Conservation (phyloP, 192 early-diverging fungal species). For the Lobosporangium transversale region DNA sequence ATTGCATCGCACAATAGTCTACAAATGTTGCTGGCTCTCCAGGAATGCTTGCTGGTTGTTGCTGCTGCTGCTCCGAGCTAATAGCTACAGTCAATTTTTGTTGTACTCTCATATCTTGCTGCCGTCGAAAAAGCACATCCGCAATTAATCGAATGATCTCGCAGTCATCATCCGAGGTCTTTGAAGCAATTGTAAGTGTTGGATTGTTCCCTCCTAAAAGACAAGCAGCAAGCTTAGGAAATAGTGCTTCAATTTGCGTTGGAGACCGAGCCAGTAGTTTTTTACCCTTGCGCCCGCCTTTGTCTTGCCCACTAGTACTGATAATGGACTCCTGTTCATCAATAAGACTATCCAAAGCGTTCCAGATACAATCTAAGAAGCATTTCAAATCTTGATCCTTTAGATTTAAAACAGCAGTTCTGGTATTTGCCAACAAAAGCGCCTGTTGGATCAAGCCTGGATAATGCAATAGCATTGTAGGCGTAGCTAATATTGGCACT, state of each 20-base stretch:
- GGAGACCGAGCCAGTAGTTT: background rate
- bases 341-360: constrained; percentile 19
- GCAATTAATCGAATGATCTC: constrained; percentile 31
- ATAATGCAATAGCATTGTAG: constrained; percentile 12
- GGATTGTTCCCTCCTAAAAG: constrained; percentile 23
- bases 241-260: constrained; percentile 1
- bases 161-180: constrained; percentile 42
- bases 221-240: constrained; percentile 17
- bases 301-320: background rate
- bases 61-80: too few species aligned
- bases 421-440: constrained; percentile 9
- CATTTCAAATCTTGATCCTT: constrained; percentile 9
- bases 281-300: background rate
- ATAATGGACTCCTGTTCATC: constrained; percentile 24
- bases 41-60: background rate
- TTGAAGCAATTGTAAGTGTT: constrained; percentile 12
- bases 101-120: background rate
- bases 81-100: background rate
- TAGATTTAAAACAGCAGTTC: background rate
- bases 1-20: constrained; percentile 49
- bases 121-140: constrained; percentile 27
- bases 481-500: background rate
- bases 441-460: constrained; percentile 16
- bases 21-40: constrained; percentile 20
- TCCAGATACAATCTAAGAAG: constrained; percentile 32